Conservation (phyloP, 2,329 filamentous ascomycete genomes). For the Fusarium hainanense region DNA sequence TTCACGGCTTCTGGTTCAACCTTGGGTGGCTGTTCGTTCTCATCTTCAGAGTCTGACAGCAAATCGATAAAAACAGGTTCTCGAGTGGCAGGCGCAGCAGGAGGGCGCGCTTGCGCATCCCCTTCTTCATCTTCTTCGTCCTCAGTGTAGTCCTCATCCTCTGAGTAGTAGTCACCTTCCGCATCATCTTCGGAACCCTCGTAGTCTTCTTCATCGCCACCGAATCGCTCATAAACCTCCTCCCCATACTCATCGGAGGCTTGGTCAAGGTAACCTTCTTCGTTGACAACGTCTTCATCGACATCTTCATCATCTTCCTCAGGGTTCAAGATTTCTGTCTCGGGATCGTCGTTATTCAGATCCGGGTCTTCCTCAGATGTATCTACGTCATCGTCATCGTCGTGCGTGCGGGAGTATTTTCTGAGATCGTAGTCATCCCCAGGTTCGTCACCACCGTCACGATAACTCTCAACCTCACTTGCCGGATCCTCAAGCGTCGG, state of each 20-base stretch:
- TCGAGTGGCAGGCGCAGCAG: constrained; percentile 35
- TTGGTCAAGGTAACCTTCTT: constrained; percentile 32
- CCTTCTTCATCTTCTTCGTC: constrained; percentile 38
- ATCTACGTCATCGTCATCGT: constrained; percentile 51
- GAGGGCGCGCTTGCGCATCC: constrained; percentile 29
- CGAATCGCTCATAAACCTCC: constrained; percentile 39
- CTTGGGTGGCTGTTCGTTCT: constrained; percentile 48
- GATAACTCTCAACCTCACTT: constrained; percentile 40
- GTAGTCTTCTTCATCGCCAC: constrained; percentile 33
- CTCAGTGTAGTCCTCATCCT: constrained; percentile 46
- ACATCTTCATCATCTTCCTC: constrained; percentile 41
- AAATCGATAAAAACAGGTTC: constrained; percentile 60
- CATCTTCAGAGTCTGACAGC: constrained; percentile 60
- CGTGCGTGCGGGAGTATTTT: constrained; percentile 48
- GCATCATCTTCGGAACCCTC: constrained; percentile 48
- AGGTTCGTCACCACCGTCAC: constrained; percentile 45
- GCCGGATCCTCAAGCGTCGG: constrained; percentile 18
- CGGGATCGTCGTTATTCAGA: constrained; percentile 41
- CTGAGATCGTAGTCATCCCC: constrained; percentile 52
- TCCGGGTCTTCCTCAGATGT: constrained; percentile 47
- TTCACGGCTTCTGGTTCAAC: not conserved
- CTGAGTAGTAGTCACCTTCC: constrained; percentile 43
- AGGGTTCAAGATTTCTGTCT: constrained; percentile 38
- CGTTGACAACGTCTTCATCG: constrained; percentile 45
- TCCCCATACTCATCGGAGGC: constrained; percentile 40